Evolutionary conservation across 345 rosid species (phyloP).

Genomic region (Lenwebbia sp.): DNA sequence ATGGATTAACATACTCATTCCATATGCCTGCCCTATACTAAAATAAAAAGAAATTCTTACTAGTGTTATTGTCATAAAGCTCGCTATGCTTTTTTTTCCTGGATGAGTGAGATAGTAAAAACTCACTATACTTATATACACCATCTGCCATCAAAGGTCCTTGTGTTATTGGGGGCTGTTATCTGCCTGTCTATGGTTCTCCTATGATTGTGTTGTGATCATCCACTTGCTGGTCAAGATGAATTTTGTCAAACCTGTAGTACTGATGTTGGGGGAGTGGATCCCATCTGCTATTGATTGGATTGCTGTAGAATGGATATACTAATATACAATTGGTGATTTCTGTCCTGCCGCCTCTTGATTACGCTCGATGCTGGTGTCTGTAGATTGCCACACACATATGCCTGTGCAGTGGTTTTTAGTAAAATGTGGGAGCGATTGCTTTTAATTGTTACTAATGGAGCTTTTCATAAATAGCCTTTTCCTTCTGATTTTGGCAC

Average conservation of each 20-base stretch:
- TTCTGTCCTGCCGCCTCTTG: not conserved
- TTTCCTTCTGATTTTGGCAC: not conserved
- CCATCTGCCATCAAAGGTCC: not conserved
- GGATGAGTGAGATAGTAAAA: not conserved
- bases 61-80: not conserved
- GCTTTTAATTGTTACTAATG: not conserved
- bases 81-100: not conserved
- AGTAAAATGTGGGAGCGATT: not conserved
- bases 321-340: not conserved
- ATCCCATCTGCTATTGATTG: not conserved
- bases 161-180: not conserved
- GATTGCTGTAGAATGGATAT: not conserved
- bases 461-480: not conserved
- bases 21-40: not conserved
- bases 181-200: not conserved
- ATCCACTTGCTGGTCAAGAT: not conserved
- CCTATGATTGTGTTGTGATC: not conserved
- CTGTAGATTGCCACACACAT: not conserved
- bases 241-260: not conserved
- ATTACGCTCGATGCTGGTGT: not conserved
- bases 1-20: not conserved
- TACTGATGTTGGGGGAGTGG: not conserved
- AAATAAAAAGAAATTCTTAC: not conserved
- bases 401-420: not conserved
- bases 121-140: not conserved